A percentile compares a stretch with the other conserved stretches of the same genome.
phyloP scores from a whole-genome alignment of 768 basidiomycete genomes.

The Rhizopogon vinicolor region DNA sequence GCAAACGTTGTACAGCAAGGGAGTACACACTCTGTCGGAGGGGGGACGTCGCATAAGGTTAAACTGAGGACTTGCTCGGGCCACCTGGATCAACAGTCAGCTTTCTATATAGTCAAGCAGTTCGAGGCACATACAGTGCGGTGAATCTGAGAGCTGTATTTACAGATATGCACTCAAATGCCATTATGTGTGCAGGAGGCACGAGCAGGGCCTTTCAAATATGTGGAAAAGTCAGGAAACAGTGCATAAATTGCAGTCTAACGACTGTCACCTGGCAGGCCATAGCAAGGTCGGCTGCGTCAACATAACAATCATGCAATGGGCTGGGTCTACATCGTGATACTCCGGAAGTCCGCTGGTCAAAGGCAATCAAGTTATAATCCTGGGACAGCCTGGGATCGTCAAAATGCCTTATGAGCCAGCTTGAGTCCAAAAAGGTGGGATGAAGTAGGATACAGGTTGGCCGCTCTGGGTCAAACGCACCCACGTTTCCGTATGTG shows the following conservation, averaged over 20 bases:
- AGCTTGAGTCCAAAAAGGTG: constrained; percentile 61
- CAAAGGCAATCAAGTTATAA: constrained; percentile 75
- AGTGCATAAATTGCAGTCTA: neutral
- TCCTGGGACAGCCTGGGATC: constrained; percentile 54
- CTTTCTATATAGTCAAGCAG: neutral
- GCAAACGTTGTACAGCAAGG: neutral
- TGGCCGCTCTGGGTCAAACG: constrained; percentile 61
- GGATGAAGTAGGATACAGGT: constrained; percentile 69
- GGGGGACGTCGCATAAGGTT: constrained; percentile 62
- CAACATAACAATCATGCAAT: constrained; percentile 70
- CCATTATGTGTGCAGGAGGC: constrained; percentile 67
- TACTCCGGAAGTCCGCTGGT: constrained; percentile 60
- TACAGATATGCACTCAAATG: constrained; percentile 56
- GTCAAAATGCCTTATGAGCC: constrained; percentile 62
- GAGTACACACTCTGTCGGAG: constrained; percentile 57
- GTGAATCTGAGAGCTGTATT: constrained; percentile 62
- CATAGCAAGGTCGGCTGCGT: constrained; percentile 71
- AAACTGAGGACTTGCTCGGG: constrained; percentile 68
- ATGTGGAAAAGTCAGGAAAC: neutral
- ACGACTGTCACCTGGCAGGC: constrained; percentile 47
- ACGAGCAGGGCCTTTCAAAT: constrained; percentile 49
- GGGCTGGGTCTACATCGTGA: constrained; percentile 50
- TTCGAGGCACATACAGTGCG: constrained; percentile 44
- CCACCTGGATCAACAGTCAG: constrained; percentile 40
- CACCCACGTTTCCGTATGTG: constrained; percentile 51